Evolutionary conservation across 805 yeast genomes (phyloP), one percentile per base, ranked within the genome.

Genomic region (Wickerhamiella azymoides): DNA sequence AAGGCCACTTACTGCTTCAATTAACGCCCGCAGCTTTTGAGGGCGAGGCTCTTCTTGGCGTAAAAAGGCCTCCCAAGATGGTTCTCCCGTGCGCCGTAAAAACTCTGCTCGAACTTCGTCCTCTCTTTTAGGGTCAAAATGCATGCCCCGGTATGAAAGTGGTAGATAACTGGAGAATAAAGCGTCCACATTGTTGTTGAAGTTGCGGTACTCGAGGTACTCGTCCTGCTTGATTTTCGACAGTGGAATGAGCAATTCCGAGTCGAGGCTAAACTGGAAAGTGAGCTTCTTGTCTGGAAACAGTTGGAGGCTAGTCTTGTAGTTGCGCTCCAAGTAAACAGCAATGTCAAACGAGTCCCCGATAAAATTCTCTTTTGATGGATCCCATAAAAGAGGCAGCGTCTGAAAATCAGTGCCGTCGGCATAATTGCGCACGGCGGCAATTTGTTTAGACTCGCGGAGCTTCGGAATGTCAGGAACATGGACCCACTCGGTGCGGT

Each of bases 321-420:
- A 36, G 5, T 18, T 8, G 21, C 16, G 11, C 13, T 36, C 26
- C 39, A 36, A 19, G 14, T 36, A 19, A 18, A 19, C 39, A 13
- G 39, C 39, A 10, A 36, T 36, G 10, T 36, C 39, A 19, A 36
- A 36, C 14, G 39, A 36, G 26, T 36, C 39, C 3, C 39, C 39
- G 5, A 36, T 19, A 17, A n/a, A 10, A 19, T 2, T 19, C 5
- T 19, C 5, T 17, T 3, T 18, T 8, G 14, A 10, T 3, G 11
- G 13, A 19, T 36, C 25, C 25, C 18, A 16, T 7, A 19, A 3
- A 3, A 36, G 3, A n/a, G 39, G 39, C 26, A 36, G 25, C 2
- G 39, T 36, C 9, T 36, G 21, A 19, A n/a, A 36, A 10, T 36
- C 39, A 6, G 26, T 10, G 5, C 39, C 39, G n/a, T 36, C 39